Percentiles rank a stretch among this genome's conserved stretches.
These are phyloP conservation scores for Penicillium coprophilum DNA, from an alignment of 495 filamentous ascomycete genomes.

Conservation along the genomic window DNA sequence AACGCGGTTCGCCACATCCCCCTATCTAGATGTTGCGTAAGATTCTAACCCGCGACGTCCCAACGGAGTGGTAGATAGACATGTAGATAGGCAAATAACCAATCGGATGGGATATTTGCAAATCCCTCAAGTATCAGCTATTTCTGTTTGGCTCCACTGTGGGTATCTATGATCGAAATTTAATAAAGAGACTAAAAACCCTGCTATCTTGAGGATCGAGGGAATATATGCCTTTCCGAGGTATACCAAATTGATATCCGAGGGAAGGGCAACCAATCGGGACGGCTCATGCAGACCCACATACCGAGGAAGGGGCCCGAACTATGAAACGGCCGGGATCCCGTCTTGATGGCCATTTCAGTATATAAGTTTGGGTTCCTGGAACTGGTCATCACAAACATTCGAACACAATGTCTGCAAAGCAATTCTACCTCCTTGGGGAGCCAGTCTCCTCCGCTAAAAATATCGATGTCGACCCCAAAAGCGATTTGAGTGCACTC, in stretches of 20 bases:
- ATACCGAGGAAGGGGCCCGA: slow-evolving; percentile 9
- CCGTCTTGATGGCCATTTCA: background rate
- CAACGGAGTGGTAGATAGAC: too few relatives aligned
- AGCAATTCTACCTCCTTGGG: slow-evolving; percentile 40
- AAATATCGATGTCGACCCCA: slow-evolving; percentile 26
- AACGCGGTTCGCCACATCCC: too few relatives aligned
- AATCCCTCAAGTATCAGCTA: background rate
- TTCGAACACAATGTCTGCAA: slow-evolving; percentile 25
- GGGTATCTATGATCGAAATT: too few relatives aligned
- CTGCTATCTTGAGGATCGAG: background rate
- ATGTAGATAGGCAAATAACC: too few relatives aligned
- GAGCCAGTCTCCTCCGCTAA: slow-evolving; percentile 30
- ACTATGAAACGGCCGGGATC: slow-evolving; percentile 5
- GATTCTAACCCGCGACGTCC: too few relatives aligned
- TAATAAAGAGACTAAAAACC: background rate
- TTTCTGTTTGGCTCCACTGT: background rate
- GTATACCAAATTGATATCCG: too few relatives aligned
- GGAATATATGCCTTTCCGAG: background rate
- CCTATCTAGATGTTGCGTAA: too few relatives aligned
- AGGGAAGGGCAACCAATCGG: slow-evolving; percentile 10
- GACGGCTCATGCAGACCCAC: background rate
- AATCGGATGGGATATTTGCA: background rate
- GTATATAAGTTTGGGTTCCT: slow-evolving; percentile 5
- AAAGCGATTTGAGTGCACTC: slow-evolving; percentile 23
- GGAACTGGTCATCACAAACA: background rate